A percentile compares a stretch with the other conserved stretches of the same genome.
phyloP scores from a whole-genome alignment of 768 basidiomycete species.

The Rhodotorula diobovata region DNA sequence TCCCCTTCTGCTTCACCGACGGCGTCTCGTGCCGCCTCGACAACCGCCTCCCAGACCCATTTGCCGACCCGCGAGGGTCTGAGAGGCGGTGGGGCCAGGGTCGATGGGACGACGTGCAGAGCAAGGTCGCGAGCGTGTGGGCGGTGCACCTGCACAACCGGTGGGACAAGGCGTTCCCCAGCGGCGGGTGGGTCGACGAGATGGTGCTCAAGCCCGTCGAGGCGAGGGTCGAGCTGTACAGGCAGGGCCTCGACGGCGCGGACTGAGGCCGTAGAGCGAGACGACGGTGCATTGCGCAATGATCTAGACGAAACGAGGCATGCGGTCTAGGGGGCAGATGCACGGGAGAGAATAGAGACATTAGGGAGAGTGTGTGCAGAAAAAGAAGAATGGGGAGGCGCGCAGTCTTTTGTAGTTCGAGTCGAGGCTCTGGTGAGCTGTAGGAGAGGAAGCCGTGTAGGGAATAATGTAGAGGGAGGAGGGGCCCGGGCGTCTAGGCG shows the following conservation, averaged over 20 bases:
- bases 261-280: not conserved
- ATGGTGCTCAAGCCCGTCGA: conserved; percentile 55
- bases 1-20: conserved; percentile 94
- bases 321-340: not conserved
- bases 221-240: conserved; percentile 2
- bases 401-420: not conserved
- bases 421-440: not conserved
- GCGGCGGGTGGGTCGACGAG: conserved; percentile 78
- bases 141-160: conserved; percentile 91
- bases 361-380: not conserved
- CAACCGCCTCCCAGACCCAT: conserved; percentile 89
- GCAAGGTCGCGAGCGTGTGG: conserved; percentile 71
- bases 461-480: not conserved
- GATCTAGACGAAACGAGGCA: not conserved
- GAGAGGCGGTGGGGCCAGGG: conserved; percentile 58
- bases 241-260: too few species aligned
- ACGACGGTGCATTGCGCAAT: not conserved
- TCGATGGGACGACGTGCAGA: conserved; percentile 58
- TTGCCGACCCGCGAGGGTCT: conserved; percentile 51
- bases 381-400: not conserved
- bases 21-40: conserved; percentile 85
- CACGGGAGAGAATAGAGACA: too few species aligned
- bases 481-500: not conserved
- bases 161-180: conserved; percentile 83
- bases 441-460: not conserved